Evolutionary conservation across 2,329 filamentous ascomycete species (phyloP).

Genomic region (Cordyceps tenuipes): DNA sequence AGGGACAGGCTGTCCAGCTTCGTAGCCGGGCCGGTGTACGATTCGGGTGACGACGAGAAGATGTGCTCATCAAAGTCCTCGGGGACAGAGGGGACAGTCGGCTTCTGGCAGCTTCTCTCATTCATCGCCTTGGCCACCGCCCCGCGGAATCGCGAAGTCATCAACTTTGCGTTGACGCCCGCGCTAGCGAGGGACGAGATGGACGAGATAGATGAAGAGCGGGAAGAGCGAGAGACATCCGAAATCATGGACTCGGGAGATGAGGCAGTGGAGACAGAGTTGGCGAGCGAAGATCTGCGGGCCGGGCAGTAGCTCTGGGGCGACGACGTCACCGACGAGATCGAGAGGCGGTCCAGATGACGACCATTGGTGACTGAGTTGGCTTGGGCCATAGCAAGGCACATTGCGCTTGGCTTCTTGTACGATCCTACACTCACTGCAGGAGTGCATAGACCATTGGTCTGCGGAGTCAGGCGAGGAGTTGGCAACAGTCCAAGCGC

Average conservation of each 20-base stretch:
- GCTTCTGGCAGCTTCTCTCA: constrained; percentile 46
- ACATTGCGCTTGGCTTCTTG: constrained; percentile 48
- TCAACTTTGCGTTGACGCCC: constrained; percentile 43
- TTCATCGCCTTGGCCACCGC: constrained; percentile 52
- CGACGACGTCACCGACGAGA: constrained; percentile 38
- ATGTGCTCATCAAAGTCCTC: constrained; percentile 46
- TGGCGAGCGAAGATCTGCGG: constrained; percentile 55
- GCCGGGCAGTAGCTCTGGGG: constrained; percentile 40
- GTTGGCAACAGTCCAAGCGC: constrained; percentile 49
- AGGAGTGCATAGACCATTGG: constrained; percentile 50
- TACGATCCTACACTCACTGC: constrained; percentile 46
- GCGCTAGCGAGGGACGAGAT: constrained; percentile 52
- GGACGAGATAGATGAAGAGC: constrained; percentile 57
- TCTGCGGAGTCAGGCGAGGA: constrained; percentile 49
- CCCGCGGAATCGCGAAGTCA: constrained; percentile 54
- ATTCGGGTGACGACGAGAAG: constrained; percentile 48
- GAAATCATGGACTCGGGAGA: constrained; percentile 62
- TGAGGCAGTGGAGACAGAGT: constrained; percentile 53
- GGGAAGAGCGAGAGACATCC: constrained; percentile 52
- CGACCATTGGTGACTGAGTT: constrained; percentile 38
- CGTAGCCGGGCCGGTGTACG: constrained; percentile 43
- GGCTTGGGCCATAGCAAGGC: constrained; percentile 50
- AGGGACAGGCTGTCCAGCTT: constrained; percentile 43
- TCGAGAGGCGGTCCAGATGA: constrained; percentile 45
- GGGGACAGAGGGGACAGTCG: constrained; percentile 47